Base-by-base conservation (phyloP, 192 early-diverging fungal genomes). In the Geranomyces variabilis region DNA sequence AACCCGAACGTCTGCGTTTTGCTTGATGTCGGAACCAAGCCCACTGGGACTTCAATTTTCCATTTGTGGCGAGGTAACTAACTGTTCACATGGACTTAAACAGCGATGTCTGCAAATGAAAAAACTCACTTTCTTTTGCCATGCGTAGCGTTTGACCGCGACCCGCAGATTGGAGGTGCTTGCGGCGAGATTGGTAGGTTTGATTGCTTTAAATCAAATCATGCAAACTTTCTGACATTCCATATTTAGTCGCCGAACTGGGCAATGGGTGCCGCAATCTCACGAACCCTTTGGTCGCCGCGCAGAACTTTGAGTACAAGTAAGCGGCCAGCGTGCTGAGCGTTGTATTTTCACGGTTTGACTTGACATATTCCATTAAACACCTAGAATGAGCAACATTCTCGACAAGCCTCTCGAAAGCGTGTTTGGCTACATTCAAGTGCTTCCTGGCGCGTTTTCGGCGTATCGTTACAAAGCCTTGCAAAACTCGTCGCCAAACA, bases 221-320 rank as follows among this genome's bases (percentile, higher is more conserved):
- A 28, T 28, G 9, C 14, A 24, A 10, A 57, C 13, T 24, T 57
- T 57, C 12, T 28, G 56, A 14, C 12, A 28, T 10, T 12, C 24
- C 12, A 57, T 57, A 12, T 12, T 57, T 34, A 60, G 70, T 60
- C 21, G 70, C 62, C 48, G 90, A 91, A 79, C 70, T 80, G 15
- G 92, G 91, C 49, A 74, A 69, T 26, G 78, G 75, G 29, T 86
- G 90, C 63, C 49, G 62, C 28, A 86, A 89, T 63, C 58, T 92
- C 12, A 24, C 84, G 47, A 93, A 91, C 62, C 92, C 92, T 1
- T 55, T 93, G 7, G 90, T 92, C 8, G 92, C 92, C 5, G 77
- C 89, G 1, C 92, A 93, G 67, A 92, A 93, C 68, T 93, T 93
- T 78, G 92, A 93, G 76, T 93, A 92, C 80, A 96, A 96, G 73